These are phyloP conservation scores for Fraxinus americana DNA, from an alignment of 257 asterid species.

Conservation along the genomic window DNA sequence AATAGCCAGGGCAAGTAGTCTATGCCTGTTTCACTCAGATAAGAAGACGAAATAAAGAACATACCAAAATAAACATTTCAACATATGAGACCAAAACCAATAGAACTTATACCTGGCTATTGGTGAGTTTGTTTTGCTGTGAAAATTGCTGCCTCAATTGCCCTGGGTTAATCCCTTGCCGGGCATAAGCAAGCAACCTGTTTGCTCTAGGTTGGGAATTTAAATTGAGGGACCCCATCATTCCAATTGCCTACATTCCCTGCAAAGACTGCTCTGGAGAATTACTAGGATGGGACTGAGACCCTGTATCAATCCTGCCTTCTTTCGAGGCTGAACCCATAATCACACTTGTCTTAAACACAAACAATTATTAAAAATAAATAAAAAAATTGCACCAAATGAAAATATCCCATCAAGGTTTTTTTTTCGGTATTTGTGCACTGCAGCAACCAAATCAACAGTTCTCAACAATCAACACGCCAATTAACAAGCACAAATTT, in stretches of 20 bases:
- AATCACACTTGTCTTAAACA: constrained; percentile 30
- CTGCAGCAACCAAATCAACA: neutral
- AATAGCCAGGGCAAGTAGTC: neutral
- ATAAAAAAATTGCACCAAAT: neutral
- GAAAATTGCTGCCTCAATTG: constrained; percentile 80
- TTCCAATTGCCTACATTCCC: constrained; percentile 77
- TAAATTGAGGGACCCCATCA: constrained; percentile 64
- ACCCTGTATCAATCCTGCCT: constrained; percentile 72
- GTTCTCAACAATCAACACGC: neutral
- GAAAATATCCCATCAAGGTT: neutral
- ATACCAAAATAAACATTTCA: too few species aligned
- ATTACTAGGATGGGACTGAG: constrained; percentile 76
- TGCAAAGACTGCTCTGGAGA: constrained; percentile 76
- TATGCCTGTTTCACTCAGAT: constrained; percentile 13
- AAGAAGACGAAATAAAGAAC: constrained; percentile 10
- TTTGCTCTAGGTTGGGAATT: constrained; percentile 72
- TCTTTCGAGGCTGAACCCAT: constrained; percentile 79
- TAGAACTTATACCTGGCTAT: constrained; percentile 61
- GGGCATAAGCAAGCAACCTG: constrained; percentile 56
- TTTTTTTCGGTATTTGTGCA: neutral
- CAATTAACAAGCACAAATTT: neutral
- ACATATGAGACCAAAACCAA: constrained; percentile 2
- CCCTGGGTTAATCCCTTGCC: constrained; percentile 56
- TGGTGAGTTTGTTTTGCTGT: constrained; percentile 65
- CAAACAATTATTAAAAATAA: neutral